Conservation (phyloP, 495 filamentous ascomycete species). For the Paragyromitra xinjiangensis region DNA sequence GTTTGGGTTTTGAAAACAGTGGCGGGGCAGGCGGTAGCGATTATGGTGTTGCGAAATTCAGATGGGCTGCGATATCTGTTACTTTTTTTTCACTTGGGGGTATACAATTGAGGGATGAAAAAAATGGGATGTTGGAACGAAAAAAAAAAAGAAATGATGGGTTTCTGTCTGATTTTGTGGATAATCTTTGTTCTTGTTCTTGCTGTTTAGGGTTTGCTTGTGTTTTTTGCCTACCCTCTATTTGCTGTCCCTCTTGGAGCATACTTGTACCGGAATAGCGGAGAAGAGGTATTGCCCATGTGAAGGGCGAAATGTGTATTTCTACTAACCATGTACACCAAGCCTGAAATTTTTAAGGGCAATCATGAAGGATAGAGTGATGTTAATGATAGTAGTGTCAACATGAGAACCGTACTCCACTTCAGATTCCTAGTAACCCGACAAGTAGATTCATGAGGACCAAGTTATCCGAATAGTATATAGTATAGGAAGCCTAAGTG, state of each 20-base stretch:
- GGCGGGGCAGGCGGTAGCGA: conserved; percentile 22
- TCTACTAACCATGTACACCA: conserved; percentile 22
- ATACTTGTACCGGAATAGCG: conserved; percentile 22
- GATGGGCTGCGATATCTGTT: conserved; percentile 35
- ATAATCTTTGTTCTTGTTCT: conserved; percentile 40
- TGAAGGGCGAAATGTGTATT: conserved; percentile 18
- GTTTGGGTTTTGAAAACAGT: conserved; percentile 47
- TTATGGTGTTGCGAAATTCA: conserved; percentile 27
- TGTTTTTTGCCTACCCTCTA: neutral
- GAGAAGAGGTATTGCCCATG: conserved; percentile 8
- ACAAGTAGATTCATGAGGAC: neutral
- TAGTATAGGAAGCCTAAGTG: too few species aligned
- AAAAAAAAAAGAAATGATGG: conserved; percentile 29
- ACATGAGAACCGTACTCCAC: neutral
- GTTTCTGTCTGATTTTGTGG: conserved; percentile 31
- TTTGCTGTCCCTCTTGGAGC: conserved; percentile 20
- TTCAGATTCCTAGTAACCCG: neutral
- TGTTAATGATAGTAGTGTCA: neutral
- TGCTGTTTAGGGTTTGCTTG: conserved; percentile 21
- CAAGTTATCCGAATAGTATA: too few species aligned
- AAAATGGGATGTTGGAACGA: conserved; percentile 28
- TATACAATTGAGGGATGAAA: conserved; percentile 20
- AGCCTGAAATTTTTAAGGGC: neutral
- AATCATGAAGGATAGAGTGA: neutral
- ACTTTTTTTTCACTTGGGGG: conserved; percentile 28